Conservation (phyloP, 371 early-diverging fungal species). For the Mycotypha africana region DNA sequence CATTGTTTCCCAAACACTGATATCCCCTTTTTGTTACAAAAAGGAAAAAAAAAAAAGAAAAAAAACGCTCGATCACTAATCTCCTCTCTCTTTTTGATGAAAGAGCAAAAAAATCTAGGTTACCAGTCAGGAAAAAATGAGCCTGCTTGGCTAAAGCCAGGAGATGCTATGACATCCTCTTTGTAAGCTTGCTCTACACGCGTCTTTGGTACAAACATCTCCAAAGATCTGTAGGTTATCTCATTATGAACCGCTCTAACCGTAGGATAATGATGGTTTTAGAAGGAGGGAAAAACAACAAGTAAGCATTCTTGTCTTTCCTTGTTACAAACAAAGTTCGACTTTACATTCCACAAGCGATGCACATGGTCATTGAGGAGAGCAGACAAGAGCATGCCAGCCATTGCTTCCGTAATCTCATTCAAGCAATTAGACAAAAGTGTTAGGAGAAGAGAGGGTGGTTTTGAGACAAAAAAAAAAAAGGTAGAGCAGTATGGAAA, state of each 20-base stretch:
- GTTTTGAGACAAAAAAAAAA: too few species aligned
- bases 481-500: too few species aligned
- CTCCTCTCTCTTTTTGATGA: too few species aligned
- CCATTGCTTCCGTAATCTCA: too few species aligned
- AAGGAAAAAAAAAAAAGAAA: too few species aligned
- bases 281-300: neutral
- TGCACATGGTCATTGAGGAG: too few species aligned
- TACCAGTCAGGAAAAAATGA: constrained; percentile 89
- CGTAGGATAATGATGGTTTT: neutral
- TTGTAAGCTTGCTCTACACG: constrained; percentile 18
- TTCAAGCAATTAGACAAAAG: too few species aligned
- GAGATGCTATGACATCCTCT: constrained; percentile 37
- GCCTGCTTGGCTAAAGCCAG: constrained; percentile 67
- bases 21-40: too few species aligned
- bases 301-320: neutral
- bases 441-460: too few species aligned
- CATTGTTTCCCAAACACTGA: constrained; percentile 42
- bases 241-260: constrained; percentile 44
- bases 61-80: too few species aligned
- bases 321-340: neutral
- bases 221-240: constrained; percentile 32
- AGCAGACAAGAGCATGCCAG: too few species aligned
- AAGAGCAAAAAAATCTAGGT: too few species aligned
- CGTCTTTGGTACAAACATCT: constrained; percentile 19
- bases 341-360: constrained; percentile 6